Evolutionary conservation across 176 grass and related monocot genomes (phyloP), one percentile per base, ranked within the genome.

Genomic region (Rhynchospora breviuscula): DNA sequence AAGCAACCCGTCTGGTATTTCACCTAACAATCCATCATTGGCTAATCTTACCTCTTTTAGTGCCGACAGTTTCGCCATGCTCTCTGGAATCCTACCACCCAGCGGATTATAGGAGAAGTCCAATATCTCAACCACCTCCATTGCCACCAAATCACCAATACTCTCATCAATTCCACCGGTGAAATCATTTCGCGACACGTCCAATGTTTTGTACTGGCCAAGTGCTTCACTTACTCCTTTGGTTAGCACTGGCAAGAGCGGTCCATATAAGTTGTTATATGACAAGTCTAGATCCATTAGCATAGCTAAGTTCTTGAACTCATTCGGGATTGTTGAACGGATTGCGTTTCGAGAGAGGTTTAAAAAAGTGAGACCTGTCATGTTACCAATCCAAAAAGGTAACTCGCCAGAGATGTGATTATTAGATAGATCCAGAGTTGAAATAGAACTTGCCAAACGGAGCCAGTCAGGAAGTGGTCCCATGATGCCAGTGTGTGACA

Each of bases 261-360:
- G 75, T 40, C 88, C 81, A 57, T 79, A 48, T 2, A 90, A 69
- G 48, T 80, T 54, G 85, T 87, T 90, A 62, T 54, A 79, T 13
- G 86, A 86, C 44, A 87, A 71, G 73, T 90, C 88, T 17, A 90
- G 45, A 40, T 90, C 88, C 88, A 90, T 90, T 26, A 90, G 81
- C 74, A 66, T 70, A 40, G 81, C 81, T 44, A 90, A 71, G 54
- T 87, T 87, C 85, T 60, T 84, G 88, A 90, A 90, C 52, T 72
- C 81, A 10, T 85, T 67, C 1, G 85, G 88, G 45, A 90, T 81
- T 45, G 23, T 46, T 17, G 85, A 84, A 26, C 21, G 44, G 21
- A 90, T 81, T 33, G 22, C 72, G 15, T 90, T 87, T 43, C 53
- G 21, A 17, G 88, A 90, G 40, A 90, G 80, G 72, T 90, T 90